Conservation (phyloP, 768 basidiomycete species). For the Ramaria sp. region DNA sequence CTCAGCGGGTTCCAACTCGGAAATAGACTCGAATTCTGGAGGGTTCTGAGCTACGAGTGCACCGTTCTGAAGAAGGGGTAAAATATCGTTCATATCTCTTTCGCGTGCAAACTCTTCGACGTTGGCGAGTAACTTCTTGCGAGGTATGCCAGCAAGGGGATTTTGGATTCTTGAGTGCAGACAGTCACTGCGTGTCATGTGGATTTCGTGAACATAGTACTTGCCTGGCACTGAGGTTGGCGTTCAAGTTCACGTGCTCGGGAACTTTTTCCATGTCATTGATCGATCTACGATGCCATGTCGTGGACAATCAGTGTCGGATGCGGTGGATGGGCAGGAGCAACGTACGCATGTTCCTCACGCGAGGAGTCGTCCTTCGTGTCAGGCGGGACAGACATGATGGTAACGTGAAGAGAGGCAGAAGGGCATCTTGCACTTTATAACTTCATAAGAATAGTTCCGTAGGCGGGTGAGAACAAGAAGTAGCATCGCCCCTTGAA, state of each 20-base stretch:
- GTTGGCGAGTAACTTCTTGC: conserved; percentile 12
- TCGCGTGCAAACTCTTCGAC: conserved; percentile 15
- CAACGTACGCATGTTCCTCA: neutral
- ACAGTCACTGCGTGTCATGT: neutral
- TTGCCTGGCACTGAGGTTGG: neutral
- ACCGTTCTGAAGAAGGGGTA: conserved; percentile 15
- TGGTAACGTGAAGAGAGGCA: neutral
- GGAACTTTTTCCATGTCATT: neutral
- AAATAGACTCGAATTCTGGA: conserved; percentile 22
- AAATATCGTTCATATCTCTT: conserved; percentile 13
- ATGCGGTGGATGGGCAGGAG: neutral
- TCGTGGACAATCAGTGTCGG: neutral
- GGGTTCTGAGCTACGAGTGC: conserved; percentile 20
- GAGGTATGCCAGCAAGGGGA: conserved; percentile 17
- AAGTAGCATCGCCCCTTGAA: too few species aligned
- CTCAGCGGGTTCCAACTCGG: conserved; percentile 19
- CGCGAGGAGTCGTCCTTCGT: neutral
- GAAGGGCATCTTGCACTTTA: too few species aligned
- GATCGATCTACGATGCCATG: neutral
- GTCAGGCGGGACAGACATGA: neutral
- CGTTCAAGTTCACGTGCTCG: neutral
- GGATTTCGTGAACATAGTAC: neutral
- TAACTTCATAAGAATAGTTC: too few species aligned
- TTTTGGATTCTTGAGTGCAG: conserved; percentile 13
- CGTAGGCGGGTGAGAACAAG: neutral